Evolutionary conservation across 805 yeast species (phyloP).

Genomic region (Ogataea dorogensis): DNA sequence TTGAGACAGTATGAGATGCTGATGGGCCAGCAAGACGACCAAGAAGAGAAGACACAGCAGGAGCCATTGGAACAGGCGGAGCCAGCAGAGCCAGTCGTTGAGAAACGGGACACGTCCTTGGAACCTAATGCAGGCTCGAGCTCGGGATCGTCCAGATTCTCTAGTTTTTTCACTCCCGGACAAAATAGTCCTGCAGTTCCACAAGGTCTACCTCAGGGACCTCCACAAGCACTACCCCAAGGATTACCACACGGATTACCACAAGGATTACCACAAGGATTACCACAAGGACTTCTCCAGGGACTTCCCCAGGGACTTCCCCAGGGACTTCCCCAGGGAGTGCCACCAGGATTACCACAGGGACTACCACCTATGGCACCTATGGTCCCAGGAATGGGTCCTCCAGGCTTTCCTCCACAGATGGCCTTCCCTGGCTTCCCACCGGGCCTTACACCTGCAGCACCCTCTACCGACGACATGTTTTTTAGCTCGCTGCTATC

Average conservation of each 20-base stretch:
- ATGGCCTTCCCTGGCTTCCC: slow-evolving; percentile 1
- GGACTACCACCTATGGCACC: slow-evolving; percentile 1
- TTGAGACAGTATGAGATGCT: slow-evolving; percentile 23
- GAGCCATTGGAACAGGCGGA: neutral
- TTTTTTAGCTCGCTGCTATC: slow-evolving; percentile 49
- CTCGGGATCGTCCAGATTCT: slow-evolving; percentile 24
- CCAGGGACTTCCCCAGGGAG: slow-evolving; percentile 1
- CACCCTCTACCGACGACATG: slow-evolving; percentile 32
- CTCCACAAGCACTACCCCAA: slow-evolving; percentile 30
- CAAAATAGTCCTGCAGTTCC: too few relatives aligned
- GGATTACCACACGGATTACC: neutral
- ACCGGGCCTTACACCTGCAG: neutral
- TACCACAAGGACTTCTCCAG: slow-evolving; percentile 11
- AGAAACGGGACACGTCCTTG: slow-evolving; percentile 1
- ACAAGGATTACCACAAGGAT: slow-evolving; percentile 24
- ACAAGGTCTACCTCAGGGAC: slow-evolving; percentile 1
- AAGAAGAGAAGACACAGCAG: neutral
- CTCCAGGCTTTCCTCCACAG: slow-evolving; percentile 1
- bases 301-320: slow-evolving; percentile 27
- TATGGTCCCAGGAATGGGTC: slow-evolving; percentile 1
- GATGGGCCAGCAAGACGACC: slow-evolving; percentile 6
- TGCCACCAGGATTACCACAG: slow-evolving; percentile 29
- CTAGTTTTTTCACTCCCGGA: slow-evolving; percentile 25
- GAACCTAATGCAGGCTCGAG: slow-evolving; percentile 7
- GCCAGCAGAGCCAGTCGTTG: neutral